Base-by-base conservation (phyloP, 768 basidiomycete genomes). In the Hericium erinaceus region DNA sequence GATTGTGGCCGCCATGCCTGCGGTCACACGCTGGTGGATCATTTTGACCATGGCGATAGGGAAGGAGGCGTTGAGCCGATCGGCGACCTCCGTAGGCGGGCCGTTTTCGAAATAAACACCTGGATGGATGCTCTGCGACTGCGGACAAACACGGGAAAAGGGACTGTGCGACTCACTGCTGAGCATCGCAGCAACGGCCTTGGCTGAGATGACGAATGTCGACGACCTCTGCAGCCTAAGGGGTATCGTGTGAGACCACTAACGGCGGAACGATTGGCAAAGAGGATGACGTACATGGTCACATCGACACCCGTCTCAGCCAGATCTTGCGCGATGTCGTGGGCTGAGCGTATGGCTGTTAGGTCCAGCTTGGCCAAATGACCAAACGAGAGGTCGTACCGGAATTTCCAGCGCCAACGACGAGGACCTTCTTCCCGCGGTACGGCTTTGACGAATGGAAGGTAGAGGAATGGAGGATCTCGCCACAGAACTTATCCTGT, bases 371-470 rank as follows among this genome's bases (percentile, higher is more conserved):
- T n/a, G n/a, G n/a, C n/a, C n/a, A n/a, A n/a, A n/a, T n/a, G n/a
- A n/a, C n/a, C n/a, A n/a, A n/a, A n/a, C n/a, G n/a, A n/a, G n/a
- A n/a, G n/a, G n/a, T 22, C 55, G 15, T 64, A 79, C 78, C 78
- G 18, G 84, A 84, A 53, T 79, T 84, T 44, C 82, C 81, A n/a
- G 85, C 78, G 13, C 87, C 85, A 2, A 89, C 72, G n/a, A 88
- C 73, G 1, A 87, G 73, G 4, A 79, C 84, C 62, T 81, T 85
- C 72, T 87, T 86, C 5, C 84, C 84, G 7, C 69, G 58, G 61
- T 80, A 77, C 37, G 77, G 78, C 1, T 68, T 60, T 0, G 80
- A 80, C 2, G 72, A 70, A 20, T 73, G 77, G 66, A 81, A 80
- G 18, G 74, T 59, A 1, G 72, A 72, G 0, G 85, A 82, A 65